Evolutionary conservation across 2,329 filamentous ascomycete species (phyloP).

Genomic region (Epicoccum nigrum): DNA sequence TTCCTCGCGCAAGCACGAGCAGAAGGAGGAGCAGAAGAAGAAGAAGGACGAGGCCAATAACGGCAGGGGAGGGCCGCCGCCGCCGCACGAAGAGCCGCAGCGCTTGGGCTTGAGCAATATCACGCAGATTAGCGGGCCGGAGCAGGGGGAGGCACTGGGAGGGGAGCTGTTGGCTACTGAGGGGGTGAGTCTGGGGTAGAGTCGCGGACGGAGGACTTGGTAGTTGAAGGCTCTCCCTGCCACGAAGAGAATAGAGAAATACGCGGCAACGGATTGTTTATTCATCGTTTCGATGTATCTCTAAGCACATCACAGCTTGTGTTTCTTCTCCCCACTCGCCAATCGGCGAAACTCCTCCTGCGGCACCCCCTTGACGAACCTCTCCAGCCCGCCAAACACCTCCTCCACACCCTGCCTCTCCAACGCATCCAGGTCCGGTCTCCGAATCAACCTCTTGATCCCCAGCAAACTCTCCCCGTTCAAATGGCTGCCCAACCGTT

Average conservation of each 20-base stretch:
- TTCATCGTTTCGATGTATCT: not conserved
- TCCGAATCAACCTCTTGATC: constrained; percentile 83
- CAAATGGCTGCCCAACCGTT: constrained; percentile 79
- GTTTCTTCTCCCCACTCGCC: constrained; percentile 86
- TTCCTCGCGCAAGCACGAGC: constrained; percentile 36
- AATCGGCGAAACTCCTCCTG: constrained; percentile 89
- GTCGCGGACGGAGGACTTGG: not conserved
- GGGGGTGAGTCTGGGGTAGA: constrained; percentile 42
- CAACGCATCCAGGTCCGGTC: constrained; percentile 72
- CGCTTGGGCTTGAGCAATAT: not conserved
- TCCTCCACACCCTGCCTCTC: constrained; percentile 81
- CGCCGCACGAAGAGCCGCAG: not conserved
- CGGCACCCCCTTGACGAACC: constrained; percentile 80
- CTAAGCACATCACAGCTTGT: constrained; percentile 74
- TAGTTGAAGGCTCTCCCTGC: too few species aligned
- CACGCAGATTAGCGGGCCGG: not conserved
- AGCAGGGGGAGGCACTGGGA: constrained; percentile 31
- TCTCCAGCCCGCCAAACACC: constrained; percentile 82
- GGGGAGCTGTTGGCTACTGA: constrained; percentile 41
- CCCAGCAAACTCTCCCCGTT: constrained; percentile 77
- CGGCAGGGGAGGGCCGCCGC: too few species aligned
- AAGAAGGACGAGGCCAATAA: constrained; percentile 41
- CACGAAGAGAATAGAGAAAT: too few species aligned
- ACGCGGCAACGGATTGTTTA: too few species aligned
- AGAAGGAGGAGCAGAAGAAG: constrained; percentile 48